A percentile compares a stretch with the other conserved stretches of the same genome.
Conservation (phyloP, 306 rosid species). For the Psophocarpus tetragonolobus region DNA sequence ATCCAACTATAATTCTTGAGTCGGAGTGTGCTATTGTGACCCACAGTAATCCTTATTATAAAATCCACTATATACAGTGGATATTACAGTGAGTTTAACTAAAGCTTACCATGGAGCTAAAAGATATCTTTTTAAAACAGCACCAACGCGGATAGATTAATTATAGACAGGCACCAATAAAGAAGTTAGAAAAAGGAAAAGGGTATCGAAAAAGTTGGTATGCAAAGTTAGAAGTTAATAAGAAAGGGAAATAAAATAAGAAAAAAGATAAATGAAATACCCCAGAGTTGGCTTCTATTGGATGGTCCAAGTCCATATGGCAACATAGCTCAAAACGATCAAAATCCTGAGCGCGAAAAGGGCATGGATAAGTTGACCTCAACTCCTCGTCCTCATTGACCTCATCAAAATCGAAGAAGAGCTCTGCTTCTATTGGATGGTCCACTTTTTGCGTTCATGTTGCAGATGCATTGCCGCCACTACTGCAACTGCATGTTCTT, state of each 20-base stretch:
- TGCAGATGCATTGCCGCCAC: too few relatives aligned
- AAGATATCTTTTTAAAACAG: not conserved
- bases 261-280: slow-evolving; percentile 40
- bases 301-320: slow-evolving; percentile 73
- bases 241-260: not conserved
- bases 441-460: too few relatives aligned
- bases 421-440: slow-evolving; percentile 62
- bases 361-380: slow-evolving; percentile 57
- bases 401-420: slow-evolving; percentile 64
- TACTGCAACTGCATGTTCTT: too few relatives aligned
- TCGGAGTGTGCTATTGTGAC: too few relatives aligned
- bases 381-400: slow-evolving; percentile 57
- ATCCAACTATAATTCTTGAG: too few relatives aligned
- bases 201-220: not conserved
- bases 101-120: not conserved
- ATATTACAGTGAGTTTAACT: too few relatives aligned
- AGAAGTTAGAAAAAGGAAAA: not conserved
- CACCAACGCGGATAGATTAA: not conserved
- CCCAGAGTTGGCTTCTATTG: slow-evolving; percentile 55
- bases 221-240: not conserved
- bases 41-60: too few relatives aligned
- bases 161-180: not conserved
- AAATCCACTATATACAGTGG: too few relatives aligned
- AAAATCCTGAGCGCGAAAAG: slow-evolving; percentile 65
- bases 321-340: slow-evolving; percentile 61